These are phyloP conservation scores for Backusella mclennaniae DNA, from an alignment of 192 early-diverging fungal genomes.

Conservation along the genomic window DNA sequence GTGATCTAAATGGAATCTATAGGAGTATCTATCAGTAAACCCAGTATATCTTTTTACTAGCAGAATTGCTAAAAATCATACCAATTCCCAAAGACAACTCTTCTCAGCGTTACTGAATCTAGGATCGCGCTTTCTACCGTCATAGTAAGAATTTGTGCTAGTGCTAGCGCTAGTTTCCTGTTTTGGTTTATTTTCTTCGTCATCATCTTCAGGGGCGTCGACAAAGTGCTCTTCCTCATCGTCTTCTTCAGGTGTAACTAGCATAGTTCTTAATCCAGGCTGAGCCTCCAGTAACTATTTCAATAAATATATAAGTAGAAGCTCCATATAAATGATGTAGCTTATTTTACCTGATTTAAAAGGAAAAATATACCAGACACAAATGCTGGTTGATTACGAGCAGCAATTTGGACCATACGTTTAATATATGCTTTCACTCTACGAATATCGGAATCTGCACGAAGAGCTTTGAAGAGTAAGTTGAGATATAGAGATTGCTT, in stretches of 20 bases:
- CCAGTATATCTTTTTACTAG: not conserved
- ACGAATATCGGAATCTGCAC: slow-evolving; percentile 62
- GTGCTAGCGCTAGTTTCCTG: slow-evolving; percentile 11
- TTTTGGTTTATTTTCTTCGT: slow-evolving; percentile 16
- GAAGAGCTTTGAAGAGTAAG: slow-evolving; percentile 82
- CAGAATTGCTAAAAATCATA: slow-evolving; percentile 27
- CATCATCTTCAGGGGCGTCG: slow-evolving; percentile 55
- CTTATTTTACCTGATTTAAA: slow-evolving; percentile 61
- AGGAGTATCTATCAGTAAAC: not conserved
- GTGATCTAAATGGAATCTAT: slow-evolving; percentile 64
- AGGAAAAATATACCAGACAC: slow-evolving; percentile 85
- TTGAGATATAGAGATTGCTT: slow-evolving; percentile 96
- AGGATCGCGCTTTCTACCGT: slow-evolving; percentile 86
- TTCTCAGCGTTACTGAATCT: slow-evolving; percentile 76
- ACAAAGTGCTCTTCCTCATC: slow-evolving; percentile 63
- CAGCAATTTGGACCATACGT: slow-evolving; percentile 80
- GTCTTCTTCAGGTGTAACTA: slow-evolving; percentile 67
- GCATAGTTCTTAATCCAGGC: slow-evolving; percentile 60
- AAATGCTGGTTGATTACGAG: slow-evolving; percentile 74
- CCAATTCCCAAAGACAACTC: slow-evolving; percentile 91
- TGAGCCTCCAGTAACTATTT: slow-evolving; percentile 44
- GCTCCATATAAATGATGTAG: not conserved
- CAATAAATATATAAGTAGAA: slow-evolving; percentile 7
- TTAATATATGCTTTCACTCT: slow-evolving; percentile 88
- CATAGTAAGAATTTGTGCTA: slow-evolving; percentile 50